Base-by-base conservation (phyloP, 2,329 filamentous ascomycete genomes). In the Aspergillus sp. region DNA sequence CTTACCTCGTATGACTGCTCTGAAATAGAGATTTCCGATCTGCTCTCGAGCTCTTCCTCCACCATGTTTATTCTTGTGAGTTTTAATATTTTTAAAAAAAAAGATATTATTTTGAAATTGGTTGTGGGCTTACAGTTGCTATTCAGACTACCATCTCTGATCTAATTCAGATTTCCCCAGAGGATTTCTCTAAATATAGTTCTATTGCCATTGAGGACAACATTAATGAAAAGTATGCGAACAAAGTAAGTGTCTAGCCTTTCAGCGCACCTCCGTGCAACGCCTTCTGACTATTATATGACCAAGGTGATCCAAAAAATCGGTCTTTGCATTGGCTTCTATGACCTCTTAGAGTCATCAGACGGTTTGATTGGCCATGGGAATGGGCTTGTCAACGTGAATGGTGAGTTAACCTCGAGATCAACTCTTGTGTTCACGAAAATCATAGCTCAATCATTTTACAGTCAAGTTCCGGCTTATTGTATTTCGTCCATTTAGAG, bases 191-290 rank as follows among this genome's bases (percentile, higher is more conserved):
- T 60, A 95, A 95, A 75, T 75, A 77, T 63, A 96, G 90, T 69
- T 84, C 86, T 32, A 84, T 92, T 62, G 91, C 92, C 1, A 91
- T 99, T 62, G 92, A 97, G 76, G 93, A 99, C 78, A 95, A 95
- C 68, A 95, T 99, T 78, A 98, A 99, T 73, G 83, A 87, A 62
- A 99, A 99, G 77, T 99, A 97, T 75, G 87, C 93, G 58, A 97
- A 99, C 78, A 95, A 93, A 76, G 89, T 91, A 51, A 39, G 64
- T 42, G 20, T 12, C 30, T 58, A 15, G 9, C 26, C 11, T 30
- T 30, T 24, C 34, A 9, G 26, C 3, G 4, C 24, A 12, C 30
- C 15, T 22, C n/a, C 9, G 12, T 34, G 32, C n/a, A 18, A 26
- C 13, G 6, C 13, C 26, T 59, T 13, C 53, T 55, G 41, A 58